Percentiles rank a stretch among this genome's conserved stretches.
Conservation (phyloP, 2,329 filamentous ascomycete genomes). For the Metarhizium brunneum region DNA sequence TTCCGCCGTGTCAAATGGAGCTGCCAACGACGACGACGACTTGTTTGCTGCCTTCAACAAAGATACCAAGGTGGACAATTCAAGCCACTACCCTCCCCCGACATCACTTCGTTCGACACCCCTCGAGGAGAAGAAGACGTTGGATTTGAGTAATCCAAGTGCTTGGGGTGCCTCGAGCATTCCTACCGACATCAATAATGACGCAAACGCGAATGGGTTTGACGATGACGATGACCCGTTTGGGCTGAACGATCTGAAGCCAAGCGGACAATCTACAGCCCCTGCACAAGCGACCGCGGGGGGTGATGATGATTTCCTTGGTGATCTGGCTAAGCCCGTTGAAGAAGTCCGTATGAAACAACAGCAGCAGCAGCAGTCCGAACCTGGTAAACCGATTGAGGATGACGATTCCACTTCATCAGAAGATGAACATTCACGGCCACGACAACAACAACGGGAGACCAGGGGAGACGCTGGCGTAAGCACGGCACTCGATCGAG, state of each 20-base stretch:
- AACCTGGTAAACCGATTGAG: conserved; percentile 49
- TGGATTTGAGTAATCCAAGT: conserved; percentile 44
- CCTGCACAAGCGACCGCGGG: conserved; percentile 18
- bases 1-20: conserved; percentile 9
- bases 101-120: conserved; percentile 36
- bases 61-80: conserved; percentile 57
- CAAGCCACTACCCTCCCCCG: conserved; percentile 53
- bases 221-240: conserved; percentile 84
- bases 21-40: conserved; percentile 37
- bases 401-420: conserved; percentile 35
- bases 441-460: conserved; percentile 10
- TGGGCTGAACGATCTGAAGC: conserved; percentile 59
- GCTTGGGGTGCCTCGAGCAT: conserved; percentile 35
- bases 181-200: conserved; percentile 8
- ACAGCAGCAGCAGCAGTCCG: conserved; percentile 9
- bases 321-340: conserved; percentile 54
- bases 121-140: conserved; percentile 25
- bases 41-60: conserved; percentile 59
- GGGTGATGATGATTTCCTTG: conserved; percentile 59
- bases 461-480: conserved; percentile 14
- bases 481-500: conserved; percentile 53
- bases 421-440: conserved; percentile 26
- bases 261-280: conserved; percentile 16
- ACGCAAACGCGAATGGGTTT: conserved; percentile 24
- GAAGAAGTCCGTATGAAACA: conserved; percentile 44